Evolutionary conservation across 177 flowering plant genomes (phyloP).

Genomic region (Tripterygium wilfordii): DNA sequence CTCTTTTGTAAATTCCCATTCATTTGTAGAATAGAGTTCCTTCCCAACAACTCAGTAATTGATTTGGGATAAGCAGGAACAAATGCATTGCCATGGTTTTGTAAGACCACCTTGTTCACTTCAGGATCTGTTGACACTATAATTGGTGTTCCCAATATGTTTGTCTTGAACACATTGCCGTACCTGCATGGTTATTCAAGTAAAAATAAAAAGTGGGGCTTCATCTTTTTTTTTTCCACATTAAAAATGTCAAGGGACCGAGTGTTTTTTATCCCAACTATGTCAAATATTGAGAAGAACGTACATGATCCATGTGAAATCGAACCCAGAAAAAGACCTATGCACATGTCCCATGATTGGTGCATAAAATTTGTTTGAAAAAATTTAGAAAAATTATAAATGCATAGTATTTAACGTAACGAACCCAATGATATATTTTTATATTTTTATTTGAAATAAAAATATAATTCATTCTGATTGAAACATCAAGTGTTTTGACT

Average conservation of each 20-base stretch:
- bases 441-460: no score
- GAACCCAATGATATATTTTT: no score
- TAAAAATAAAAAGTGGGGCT: neutral
- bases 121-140: conserved; percentile 91
- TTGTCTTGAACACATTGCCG: conserved; percentile 87
- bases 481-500: no score
- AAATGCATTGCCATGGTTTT: conserved; percentile 67
- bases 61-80: conserved; percentile 85
- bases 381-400: no score
- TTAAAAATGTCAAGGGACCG: neutral
- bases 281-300: no score
- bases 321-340: no score
- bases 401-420: no score
- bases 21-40: conserved; percentile 71
- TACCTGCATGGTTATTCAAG: conserved; percentile 34
- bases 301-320: no score
- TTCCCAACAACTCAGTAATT: conserved; percentile 57
- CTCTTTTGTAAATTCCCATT: conserved; percentile 67
- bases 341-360: no score
- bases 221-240: neutral
- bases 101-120: conserved; percentile 77
- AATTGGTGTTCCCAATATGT: conserved; percentile 69
- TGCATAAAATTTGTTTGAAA: no score
- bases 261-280: no score
- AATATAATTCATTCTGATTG: no score